Base-by-base conservation (phyloP, 169 alveolate species). In the Toxoplasma gondii region DNA sequence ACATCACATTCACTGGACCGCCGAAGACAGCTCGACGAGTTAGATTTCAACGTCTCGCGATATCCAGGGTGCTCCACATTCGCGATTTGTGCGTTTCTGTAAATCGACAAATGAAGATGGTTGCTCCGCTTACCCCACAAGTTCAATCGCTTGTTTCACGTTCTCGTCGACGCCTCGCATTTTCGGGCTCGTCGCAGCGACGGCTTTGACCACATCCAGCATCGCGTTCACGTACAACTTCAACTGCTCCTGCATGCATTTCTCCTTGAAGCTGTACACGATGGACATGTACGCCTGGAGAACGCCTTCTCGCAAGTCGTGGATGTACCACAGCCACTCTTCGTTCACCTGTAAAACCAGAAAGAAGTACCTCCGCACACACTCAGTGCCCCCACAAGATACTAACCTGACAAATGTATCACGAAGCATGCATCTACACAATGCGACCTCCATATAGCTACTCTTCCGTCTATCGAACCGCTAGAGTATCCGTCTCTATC, bases 281-380 rank as follows among this genome's bases (percentile, higher is more conserved):
- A 98, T 97, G 43, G 98, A 98, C 49, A 98, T 97, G 93, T 97
- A 97, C 39, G 99, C 98, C 94, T 97, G 97, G 87, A 98, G 94
- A 44, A 97, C 98, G 12, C 98, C 97, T 92, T 97, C 99, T 54
- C 99, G 97, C 43, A 98, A 97, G 90, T 97, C 98, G 86, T 97
- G 97, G 91, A 98, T 97, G 94, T 97, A 98, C 96, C 97, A 97
- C 54, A 97, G 93, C 99, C 99, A 98, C 88, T 98, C 99, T 93
- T 98, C 99, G 96, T 96, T 98, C 74, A 97, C 98, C 96, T 95
- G 96, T 29, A 80, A 22, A 29, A 29, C 53, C 44, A 80, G 16
- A 19, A 38, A 0, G 10, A 36, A 34, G 16, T 27, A 5, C 45
- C 34, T 80, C 53, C 54, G 16, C 44, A 16, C 12, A 70, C 74